phyloP scores from a whole-genome alignment of 2,329 filamentous ascomycete species.

The Colletotrichum sp. region DNA sequence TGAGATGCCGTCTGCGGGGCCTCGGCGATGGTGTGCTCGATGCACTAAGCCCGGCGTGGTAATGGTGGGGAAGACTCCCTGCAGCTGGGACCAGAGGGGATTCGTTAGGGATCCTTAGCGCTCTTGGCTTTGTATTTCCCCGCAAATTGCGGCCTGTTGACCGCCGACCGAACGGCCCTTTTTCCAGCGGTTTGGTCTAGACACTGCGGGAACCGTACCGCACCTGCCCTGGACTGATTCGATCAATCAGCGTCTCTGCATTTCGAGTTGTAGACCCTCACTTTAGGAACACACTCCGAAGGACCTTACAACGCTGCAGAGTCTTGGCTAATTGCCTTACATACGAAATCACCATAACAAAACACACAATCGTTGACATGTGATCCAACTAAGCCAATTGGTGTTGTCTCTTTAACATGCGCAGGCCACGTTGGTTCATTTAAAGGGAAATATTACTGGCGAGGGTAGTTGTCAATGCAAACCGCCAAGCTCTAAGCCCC shows the following conservation, averaged over 20 bases:
- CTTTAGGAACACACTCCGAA: not conserved
- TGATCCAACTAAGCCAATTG: not conserved
- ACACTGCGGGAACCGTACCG: not conserved
- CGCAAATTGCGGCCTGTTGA: slow-evolving; percentile 13
- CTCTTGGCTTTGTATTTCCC: slow-evolving; percentile 12
- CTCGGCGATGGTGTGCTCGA: slow-evolving; percentile 16
- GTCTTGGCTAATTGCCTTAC: not conserved
- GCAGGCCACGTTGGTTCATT: not conserved
- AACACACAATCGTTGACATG: not conserved
- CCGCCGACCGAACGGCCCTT: slow-evolving; percentile 1
- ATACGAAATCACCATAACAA: not conserved
- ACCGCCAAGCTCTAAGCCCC: not conserved
- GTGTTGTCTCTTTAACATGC: not conserved
- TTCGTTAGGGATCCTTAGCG: not conserved
- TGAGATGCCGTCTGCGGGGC: slow-evolving; percentile 1
- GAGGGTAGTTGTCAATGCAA: not conserved
- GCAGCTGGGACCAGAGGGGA: not conserved
- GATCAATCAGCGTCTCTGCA: not conserved
- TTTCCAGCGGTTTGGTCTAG: slow-evolving; percentile 1
- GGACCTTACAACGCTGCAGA: not conserved
- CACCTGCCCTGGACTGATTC: not conserved
- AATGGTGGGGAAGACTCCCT: not conserved
- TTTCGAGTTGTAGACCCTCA: not conserved
- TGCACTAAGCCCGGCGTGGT: not conserved
- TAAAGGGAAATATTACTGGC: not conserved